phyloP scores from a whole-genome alignment of 371 early-diverging fungal species.

The Lichtheimia ornata region DNA sequence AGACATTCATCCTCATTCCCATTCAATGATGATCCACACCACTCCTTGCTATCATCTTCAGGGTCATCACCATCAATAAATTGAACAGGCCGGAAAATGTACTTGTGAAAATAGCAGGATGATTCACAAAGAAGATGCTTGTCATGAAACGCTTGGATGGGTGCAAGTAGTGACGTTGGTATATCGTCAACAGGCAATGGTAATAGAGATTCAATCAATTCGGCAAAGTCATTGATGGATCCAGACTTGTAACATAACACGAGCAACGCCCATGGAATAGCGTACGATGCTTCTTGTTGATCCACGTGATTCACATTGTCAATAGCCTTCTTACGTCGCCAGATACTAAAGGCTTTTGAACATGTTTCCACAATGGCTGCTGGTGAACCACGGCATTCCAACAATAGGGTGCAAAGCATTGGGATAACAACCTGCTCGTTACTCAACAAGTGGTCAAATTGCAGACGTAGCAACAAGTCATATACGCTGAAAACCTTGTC shows the following conservation, averaged over 20 bases:
- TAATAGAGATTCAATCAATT: conserved; percentile 11
- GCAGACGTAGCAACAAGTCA: conserved; percentile 20
- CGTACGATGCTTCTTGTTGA: background rate
- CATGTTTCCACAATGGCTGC: conserved; percentile 22
- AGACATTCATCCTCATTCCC: background rate
- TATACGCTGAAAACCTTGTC: conserved; percentile 36
- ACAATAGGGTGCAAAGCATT: conserved; percentile 29
- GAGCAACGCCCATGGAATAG: conserved; percentile 33
- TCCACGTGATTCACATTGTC: background rate
- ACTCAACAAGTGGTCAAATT: conserved; percentile 25
- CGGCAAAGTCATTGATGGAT: conserved; percentile 18
- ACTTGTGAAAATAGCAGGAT: conserved; percentile 36
- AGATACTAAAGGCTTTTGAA: conserved; percentile 30
- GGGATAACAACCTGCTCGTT: conserved; percentile 40
- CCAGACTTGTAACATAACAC: conserved; percentile 33
- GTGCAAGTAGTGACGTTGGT: conserved; percentile 32
- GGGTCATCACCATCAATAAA: conserved; percentile 20
- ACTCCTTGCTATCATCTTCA: background rate
- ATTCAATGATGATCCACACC: too few relatives aligned
- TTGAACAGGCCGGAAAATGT: conserved; percentile 28
- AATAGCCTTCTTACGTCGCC: conserved; percentile 18
- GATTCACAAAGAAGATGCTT: conserved; percentile 14
- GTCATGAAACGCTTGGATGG: conserved; percentile 40
- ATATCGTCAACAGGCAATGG: conserved; percentile 2
- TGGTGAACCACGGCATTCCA: conserved; percentile 29